These are phyloP conservation scores for Polytolypa hystricis DNA, from an alignment of 2,329 filamentous ascomycete genomes.

Conservation along the genomic window DNA sequence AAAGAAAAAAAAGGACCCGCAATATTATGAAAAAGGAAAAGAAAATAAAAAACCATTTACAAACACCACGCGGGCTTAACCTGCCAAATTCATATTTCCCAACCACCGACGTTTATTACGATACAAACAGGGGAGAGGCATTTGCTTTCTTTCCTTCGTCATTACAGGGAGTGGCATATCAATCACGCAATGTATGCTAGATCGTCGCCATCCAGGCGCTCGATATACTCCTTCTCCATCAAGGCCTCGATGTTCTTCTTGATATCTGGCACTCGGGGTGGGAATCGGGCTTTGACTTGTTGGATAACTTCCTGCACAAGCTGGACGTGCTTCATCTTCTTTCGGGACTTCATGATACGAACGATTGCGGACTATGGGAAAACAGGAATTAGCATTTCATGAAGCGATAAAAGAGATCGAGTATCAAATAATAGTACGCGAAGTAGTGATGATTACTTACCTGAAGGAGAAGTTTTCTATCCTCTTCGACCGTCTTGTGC, in stretches of 20 bases:
- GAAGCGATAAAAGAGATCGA: slow-evolving; percentile 15
- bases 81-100: too few species aligned
- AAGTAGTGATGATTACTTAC: slow-evolving; percentile 44
- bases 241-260: slow-evolving; percentile 99
- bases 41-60: too few species aligned
- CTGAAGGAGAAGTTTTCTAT: slow-evolving; percentile 91
- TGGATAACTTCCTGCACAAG: slow-evolving; percentile 91
- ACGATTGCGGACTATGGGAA: slow-evolving; percentile 78
- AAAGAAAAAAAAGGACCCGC: too few species aligned
- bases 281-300: slow-evolving; percentile 86
- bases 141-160: too few species aligned
- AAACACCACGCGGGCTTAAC: too few species aligned
- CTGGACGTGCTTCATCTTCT: slow-evolving; percentile 95
- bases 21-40: too few species aligned
- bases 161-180: too few species aligned
- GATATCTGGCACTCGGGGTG: slow-evolving; percentile 87
- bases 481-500: slow-evolving; percentile 98
- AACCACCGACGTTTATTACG: too few species aligned
- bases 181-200: slow-evolving; percentile 88
- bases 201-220: slow-evolving; percentile 76
- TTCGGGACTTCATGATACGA: slow-evolving; percentile 98
- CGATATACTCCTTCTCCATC: slow-evolving; percentile 96
- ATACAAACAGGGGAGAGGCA: too few species aligned
- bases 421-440: slow-evolving; percentile 6
- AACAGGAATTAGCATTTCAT: slow-evolving; percentile 16